Evolutionary conservation across 148 eudicot species (phyloP).

Genomic region (Camellia sinensis): DNA sequence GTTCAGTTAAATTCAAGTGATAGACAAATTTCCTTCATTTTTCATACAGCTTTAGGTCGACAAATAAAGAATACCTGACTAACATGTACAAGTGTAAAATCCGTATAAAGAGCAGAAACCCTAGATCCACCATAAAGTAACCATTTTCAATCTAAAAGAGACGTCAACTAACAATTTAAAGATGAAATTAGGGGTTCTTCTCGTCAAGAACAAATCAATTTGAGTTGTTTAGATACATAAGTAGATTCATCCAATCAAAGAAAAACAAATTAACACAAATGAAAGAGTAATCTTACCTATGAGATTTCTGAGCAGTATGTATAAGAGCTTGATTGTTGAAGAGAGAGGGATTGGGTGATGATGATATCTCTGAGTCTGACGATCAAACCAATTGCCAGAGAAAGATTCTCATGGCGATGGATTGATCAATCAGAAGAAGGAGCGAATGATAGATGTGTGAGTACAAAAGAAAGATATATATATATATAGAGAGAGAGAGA

Average conservation of each 20-base stretch:
- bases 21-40: too few species aligned
- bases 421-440: conserved; percentile 6
- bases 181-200: background rate
- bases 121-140: conserved; percentile 4
- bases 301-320: background rate
- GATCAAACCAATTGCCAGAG: background rate
- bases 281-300: background rate
- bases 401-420: conserved; percentile 12
- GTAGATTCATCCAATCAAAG: conserved; percentile 12
- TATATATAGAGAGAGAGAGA: background rate
- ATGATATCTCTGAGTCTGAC: background rate
- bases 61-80: too few species aligned
- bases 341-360: background rate
- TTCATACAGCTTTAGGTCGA: too few species aligned
- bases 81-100: too few species aligned
- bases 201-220: background rate
- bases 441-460: background rate
- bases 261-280: background rate
- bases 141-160: background rate
- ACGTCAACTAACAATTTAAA: background rate
- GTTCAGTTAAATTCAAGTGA: too few species aligned
- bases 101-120: background rate
- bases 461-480: too few species aligned
- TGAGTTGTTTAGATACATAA: background rate
- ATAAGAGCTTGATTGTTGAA: too few species aligned